phyloP scores from a whole-genome alignment of 257 asterid species.

The Solanum peruvianum region DNA sequence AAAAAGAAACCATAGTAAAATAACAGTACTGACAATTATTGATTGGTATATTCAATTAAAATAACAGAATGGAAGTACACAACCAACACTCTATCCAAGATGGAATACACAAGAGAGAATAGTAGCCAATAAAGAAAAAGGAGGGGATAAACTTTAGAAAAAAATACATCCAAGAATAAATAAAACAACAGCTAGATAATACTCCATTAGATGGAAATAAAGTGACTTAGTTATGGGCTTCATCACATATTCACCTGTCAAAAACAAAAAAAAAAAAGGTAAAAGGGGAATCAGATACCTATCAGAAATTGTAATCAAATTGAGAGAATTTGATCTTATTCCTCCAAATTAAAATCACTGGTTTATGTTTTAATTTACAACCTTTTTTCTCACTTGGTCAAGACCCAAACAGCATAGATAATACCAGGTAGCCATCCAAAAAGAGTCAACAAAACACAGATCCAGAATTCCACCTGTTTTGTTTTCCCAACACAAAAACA shows the following conservation, averaged over 20 bases:
- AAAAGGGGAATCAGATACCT: neutral
- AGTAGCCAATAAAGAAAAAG: neutral
- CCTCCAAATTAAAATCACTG: neutral
- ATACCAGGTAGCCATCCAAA: conserved; percentile 20
- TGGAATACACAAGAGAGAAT: neutral
- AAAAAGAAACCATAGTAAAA: neutral
- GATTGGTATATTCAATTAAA: neutral
- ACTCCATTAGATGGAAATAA: neutral
- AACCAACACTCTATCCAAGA: neutral
- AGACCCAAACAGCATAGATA: conserved; percentile 11
- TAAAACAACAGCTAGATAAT: neutral
- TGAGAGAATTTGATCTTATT: neutral
- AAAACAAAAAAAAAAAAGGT: neutral
- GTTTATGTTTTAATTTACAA: neutral
- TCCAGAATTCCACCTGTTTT: conserved; percentile 18
- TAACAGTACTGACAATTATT: neutral
- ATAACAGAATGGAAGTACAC: neutral
- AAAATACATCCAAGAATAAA: neutral
- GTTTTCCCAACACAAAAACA: neutral
- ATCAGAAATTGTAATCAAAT: neutral
- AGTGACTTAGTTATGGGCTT: neutral
- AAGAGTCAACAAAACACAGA: conserved; percentile 8
- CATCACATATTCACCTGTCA: neutral
- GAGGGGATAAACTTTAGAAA: neutral
- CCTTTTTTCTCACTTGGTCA: neutral